Evolutionary conservation across 805 yeast species (phyloP).

Genomic region (Candida koratica): DNA sequence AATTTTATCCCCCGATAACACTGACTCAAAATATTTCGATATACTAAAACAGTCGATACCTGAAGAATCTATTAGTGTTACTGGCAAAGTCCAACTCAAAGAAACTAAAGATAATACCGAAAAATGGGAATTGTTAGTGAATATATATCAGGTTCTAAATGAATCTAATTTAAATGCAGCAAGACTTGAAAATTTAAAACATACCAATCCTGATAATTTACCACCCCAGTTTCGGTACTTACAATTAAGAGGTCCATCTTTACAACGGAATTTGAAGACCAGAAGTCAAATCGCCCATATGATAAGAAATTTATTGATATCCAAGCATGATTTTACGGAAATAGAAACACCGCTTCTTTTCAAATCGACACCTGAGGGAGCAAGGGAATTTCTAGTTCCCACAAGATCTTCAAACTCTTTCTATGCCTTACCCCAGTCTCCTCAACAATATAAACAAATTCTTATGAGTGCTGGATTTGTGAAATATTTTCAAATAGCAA

Average conservation of each 20-base stretch:
- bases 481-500: constrained; percentile 84
- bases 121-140: constrained; percentile 58
- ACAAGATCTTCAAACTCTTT: constrained; percentile 59
- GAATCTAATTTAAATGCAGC: constrained; percentile 61
- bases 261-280: constrained; percentile 51
- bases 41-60: constrained; percentile 48
- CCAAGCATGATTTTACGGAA: constrained; percentile 57
- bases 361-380: constrained; percentile 98
- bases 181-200: constrained; percentile 59
- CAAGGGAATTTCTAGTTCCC: constrained; percentile 92
- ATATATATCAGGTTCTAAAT: constrained; percentile 54
- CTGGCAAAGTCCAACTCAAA: constrained; percentile 48
- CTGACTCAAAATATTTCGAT: constrained; percentile 30
- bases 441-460: constrained; percentile 94
- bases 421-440: constrained; percentile 95
- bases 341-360: constrained; percentile 90
- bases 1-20: constrained; percentile 38
- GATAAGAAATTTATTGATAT: constrained; percentile 39
- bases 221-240: constrained; percentile 81
- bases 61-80: constrained; percentile 71
- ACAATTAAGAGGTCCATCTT: constrained; percentile 62
- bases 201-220: constrained; percentile 46
- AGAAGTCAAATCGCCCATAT: constrained; percentile 54
- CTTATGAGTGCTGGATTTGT: constrained; percentile 91
- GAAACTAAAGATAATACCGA: constrained; percentile 12